These are phyloP conservation scores for Jackrogersella multiformis DNA, from an alignment of 495 filamentous ascomycete species.

Conservation along the genomic window DNA sequence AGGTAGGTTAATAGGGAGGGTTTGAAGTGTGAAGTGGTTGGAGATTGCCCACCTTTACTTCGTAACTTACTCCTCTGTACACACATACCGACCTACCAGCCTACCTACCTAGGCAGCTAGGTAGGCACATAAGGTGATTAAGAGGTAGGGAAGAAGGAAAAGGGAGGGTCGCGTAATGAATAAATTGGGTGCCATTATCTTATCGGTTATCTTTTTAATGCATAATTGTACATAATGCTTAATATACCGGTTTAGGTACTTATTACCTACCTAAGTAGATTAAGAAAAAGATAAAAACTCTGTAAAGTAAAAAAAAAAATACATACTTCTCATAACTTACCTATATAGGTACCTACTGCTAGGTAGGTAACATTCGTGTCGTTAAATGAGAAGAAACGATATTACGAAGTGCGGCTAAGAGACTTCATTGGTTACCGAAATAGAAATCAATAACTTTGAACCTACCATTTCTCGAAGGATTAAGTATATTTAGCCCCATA, in stretches of 20 bases:
- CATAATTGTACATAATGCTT: conserved; percentile 1
- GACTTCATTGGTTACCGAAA: conserved; percentile 21
- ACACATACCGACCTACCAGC: too few relatives aligned
- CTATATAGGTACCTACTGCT: not conserved
- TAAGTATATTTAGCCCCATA: conserved; percentile 6
- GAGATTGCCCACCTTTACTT: conserved; percentile 7
- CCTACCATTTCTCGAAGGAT: conserved; percentile 16
- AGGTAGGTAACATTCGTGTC: too few relatives aligned
- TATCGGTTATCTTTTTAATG: conserved; percentile 7
- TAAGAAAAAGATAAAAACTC: too few relatives aligned
- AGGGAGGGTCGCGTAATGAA: conserved; percentile 25
- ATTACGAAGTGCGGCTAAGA: conserved; percentile 15
- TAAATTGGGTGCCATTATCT: conserved; percentile 21
- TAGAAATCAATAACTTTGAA: not conserved
- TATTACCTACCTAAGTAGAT: not conserved
- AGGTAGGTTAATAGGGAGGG: too few relatives aligned
- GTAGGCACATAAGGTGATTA: not conserved
- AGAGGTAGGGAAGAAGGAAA: not conserved
- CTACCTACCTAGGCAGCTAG: too few relatives aligned
- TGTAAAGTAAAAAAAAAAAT: too few relatives aligned
- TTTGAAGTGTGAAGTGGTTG: conserved; percentile 9
- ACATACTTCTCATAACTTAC: too few relatives aligned
- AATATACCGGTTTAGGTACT: too few relatives aligned
- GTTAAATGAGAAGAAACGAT: not conserved
- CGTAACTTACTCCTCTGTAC: too few relatives aligned